Evolutionary conservation across 2,329 filamentous ascomycete species (phyloP).

Genomic region (Sclerotinia minor): DNA sequence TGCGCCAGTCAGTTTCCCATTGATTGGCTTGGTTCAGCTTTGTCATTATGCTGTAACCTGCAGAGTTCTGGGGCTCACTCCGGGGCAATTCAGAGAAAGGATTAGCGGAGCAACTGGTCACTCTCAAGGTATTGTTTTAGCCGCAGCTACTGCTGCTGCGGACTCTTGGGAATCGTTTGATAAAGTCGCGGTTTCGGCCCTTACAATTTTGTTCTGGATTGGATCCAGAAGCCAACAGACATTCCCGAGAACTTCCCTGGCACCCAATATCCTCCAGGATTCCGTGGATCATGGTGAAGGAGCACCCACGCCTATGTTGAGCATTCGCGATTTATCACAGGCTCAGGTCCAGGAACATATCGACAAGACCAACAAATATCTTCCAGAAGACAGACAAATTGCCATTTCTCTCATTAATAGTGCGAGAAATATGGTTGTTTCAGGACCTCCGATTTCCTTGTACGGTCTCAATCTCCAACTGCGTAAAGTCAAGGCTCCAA

Average conservation of each 20-base stretch:
- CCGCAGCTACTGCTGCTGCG: constrained; percentile 85
- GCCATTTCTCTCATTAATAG: constrained; percentile 95
- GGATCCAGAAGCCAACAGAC: constrained; percentile 95
- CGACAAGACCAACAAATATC: constrained; percentile 93
- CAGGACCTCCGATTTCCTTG: constrained; percentile 90
- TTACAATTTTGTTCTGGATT: constrained; percentile 98
- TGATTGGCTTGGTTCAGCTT: constrained; percentile 94
- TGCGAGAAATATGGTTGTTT: constrained; percentile 94
- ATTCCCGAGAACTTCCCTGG: constrained; percentile 91
- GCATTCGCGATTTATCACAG: constrained; percentile 87
- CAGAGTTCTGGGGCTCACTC: constrained; percentile 84
- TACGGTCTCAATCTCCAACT: constrained; percentile 95
- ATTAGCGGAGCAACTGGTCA: constrained; percentile 90
- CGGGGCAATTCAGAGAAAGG: constrained; percentile 81
- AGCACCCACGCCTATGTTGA: constrained; percentile 95
- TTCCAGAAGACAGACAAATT: constrained; percentile 90
- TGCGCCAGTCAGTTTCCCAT: constrained; percentile 89
- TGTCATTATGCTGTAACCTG: constrained; percentile 95
- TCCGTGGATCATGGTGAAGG: constrained; percentile 94
- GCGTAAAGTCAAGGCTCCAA: constrained; percentile 95
- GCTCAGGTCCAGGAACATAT: constrained; percentile 94
- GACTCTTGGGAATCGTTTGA: constrained; percentile 92
- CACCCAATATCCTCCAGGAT: constrained; percentile 86
- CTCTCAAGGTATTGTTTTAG: constrained; percentile 93
- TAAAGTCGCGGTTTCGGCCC: constrained; percentile 72